Conservation (phyloP, 1,284 basidiomycete genomes). For the Ustilago curta region DNA sequence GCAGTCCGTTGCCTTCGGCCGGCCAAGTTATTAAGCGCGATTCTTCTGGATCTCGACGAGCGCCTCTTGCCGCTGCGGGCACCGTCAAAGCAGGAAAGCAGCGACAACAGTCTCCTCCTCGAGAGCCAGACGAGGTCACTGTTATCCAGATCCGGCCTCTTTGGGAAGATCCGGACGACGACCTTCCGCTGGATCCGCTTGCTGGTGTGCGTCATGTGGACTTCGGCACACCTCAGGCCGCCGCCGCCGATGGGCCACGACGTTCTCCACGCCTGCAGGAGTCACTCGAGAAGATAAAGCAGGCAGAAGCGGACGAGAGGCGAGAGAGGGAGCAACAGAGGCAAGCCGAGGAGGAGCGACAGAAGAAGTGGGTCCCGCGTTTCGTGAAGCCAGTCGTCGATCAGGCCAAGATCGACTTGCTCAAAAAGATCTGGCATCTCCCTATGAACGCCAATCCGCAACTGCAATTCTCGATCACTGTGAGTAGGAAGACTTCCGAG, state of each 20-base stretch:
- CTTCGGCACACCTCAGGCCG: background rate
- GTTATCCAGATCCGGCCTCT: background rate
- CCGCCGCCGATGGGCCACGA: background rate
- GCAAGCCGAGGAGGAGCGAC: background rate
- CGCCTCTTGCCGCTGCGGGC: background rate
- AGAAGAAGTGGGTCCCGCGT: no score
- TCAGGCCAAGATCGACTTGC: background rate
- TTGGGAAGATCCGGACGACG: conserved; percentile 9
- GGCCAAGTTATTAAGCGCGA: background rate
- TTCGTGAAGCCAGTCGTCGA: no score
- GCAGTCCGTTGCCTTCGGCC: background rate
- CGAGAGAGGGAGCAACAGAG: no score
- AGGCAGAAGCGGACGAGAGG: no score
- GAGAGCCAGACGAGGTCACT: background rate
- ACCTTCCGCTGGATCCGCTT: conserved; percentile 3
- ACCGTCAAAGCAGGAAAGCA: background rate
- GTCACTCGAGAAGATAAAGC: no score
- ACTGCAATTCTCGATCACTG: background rate
- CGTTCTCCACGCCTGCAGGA: background rate
- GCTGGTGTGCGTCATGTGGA: no score
- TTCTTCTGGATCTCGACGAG: background rate
- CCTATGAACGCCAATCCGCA: background rate
- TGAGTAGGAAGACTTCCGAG: no score
- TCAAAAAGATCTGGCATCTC: background rate
- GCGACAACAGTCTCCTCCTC: background rate